A percentile compares a stretch with the other conserved stretches of the same genome.
phyloP scores from a whole-genome alignment of 345 rosid genomes.

The Citrus sp. region DNA sequence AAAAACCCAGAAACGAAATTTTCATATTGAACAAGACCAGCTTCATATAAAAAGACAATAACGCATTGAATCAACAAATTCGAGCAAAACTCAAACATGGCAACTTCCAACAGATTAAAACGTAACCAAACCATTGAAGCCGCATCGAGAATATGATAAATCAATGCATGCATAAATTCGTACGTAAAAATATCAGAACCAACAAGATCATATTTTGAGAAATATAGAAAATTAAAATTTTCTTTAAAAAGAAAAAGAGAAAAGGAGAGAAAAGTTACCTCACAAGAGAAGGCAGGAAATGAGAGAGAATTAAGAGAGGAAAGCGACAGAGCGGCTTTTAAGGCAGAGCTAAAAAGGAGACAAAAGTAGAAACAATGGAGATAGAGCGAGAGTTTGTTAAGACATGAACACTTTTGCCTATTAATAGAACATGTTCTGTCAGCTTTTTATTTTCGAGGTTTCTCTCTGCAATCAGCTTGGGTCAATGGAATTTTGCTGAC shows the following conservation, averaged over 20 bases:
- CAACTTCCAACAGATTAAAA: no score
- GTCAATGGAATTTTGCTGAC: background rate
- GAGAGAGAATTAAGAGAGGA: background rate
- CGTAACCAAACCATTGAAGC: background rate
- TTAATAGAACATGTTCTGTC: no score
- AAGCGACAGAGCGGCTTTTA: background rate
- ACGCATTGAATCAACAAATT: constrained; percentile 1
- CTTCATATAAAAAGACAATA: no score
- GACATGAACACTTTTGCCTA: background rate
- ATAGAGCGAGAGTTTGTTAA: background rate
- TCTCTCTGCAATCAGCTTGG: background rate
- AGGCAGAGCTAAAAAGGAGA: constrained; percentile 4
- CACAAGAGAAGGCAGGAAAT: constrained; percentile 11
- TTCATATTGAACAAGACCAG: background rate
- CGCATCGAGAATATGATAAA: background rate
- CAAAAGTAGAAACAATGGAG: background rate
- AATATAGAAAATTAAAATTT: background rate
- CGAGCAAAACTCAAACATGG: background rate
- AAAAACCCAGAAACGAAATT: background rate
- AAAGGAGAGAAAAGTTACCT: constrained; percentile 1
- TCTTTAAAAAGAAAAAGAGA: background rate
- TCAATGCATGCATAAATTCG: background rate
- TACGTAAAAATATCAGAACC: background rate
- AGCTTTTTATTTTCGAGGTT: background rate
- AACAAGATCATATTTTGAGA: background rate